Conservation (phyloP, 768 basidiomycete species). For the Daedalea quercina region DNA sequence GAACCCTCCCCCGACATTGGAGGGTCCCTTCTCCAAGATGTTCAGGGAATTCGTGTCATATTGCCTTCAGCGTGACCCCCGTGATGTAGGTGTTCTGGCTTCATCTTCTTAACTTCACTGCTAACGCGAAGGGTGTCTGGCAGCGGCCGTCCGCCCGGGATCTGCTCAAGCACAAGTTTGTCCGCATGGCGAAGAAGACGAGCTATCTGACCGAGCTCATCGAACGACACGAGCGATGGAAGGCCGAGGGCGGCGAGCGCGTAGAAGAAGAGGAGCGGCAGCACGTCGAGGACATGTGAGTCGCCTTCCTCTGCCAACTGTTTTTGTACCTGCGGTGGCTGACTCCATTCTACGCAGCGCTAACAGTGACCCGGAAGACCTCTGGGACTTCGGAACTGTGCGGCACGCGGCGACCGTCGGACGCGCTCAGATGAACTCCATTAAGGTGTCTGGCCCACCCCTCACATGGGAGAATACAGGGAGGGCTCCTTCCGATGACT, state of each 20-base stretch:
- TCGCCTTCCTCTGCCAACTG: conserved; percentile 8
- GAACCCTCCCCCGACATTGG: conserved; percentile 89
- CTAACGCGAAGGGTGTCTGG: conserved; percentile 5
- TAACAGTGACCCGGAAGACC: conserved; percentile 63
- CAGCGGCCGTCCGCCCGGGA: conserved; percentile 94
- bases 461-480: conserved; percentile 79
- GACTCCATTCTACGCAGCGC: conserved; percentile 33
- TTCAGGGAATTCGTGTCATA: conserved; percentile 93
- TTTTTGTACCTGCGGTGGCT: neutral
- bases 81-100: conserved; percentile 55
- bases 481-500: conserved; percentile 31
- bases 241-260: conserved; percentile 77
- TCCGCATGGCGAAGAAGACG: conserved; percentile 91
- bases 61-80: conserved; percentile 92
- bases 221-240: conserved; percentile 92
- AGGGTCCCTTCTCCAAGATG: conserved; percentile 84
- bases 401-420: conserved; percentile 74
- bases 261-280: conserved; percentile 66
- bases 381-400: conserved; percentile 98
- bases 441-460: conserved; percentile 58
- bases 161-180: conserved; percentile 92
- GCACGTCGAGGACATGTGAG: conserved; percentile 58
- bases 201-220: conserved; percentile 93
- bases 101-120: conserved; percentile 13
- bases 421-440: conserved; percentile 44